phyloP scores from a whole-genome alignment of 257 asterid species.

The Gentiana straminea region DNA sequence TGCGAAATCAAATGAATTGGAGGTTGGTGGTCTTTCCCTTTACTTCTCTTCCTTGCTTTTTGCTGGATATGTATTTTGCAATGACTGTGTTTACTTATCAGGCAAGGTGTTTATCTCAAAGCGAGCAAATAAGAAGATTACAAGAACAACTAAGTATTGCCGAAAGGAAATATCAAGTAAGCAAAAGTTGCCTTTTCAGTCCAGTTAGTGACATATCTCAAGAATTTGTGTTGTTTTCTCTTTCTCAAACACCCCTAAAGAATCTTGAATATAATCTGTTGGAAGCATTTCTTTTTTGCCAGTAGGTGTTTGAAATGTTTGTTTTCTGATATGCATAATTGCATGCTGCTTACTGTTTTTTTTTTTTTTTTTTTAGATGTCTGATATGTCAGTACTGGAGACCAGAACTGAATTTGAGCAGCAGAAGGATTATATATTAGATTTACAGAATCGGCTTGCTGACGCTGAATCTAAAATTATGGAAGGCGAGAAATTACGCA shows the following conservation, averaged over 20 bases:
- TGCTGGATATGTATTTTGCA: background rate
- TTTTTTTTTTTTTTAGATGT: constrained; percentile 31
- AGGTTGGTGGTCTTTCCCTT: constrained; percentile 35
- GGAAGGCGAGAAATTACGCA: constrained; percentile 82
- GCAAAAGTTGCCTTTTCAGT: constrained; percentile 1
- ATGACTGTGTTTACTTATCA: constrained; percentile 18
- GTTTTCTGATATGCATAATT: background rate
- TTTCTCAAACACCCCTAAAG: no score
- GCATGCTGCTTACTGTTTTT: background rate
- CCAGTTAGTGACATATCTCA: background rate
- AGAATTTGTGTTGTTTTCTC: background rate
- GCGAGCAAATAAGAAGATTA: constrained; percentile 51
- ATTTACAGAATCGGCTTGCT: constrained; percentile 54
- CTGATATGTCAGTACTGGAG: constrained; percentile 55
- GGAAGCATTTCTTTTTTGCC: background rate
- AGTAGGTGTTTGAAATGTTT: constrained; percentile 1
- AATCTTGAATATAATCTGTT: no score
- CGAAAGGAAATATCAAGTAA: constrained; percentile 57
- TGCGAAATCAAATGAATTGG: constrained; percentile 44
- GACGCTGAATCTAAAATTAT: constrained; percentile 69
- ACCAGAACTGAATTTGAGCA: constrained; percentile 66
- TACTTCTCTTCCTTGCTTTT: background rate
- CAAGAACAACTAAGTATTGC: constrained; percentile 63
- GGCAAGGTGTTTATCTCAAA: constrained; percentile 61
- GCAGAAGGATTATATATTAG: constrained; percentile 36